Base-by-base conservation (phyloP, 768 basidiomycete species). In the Trametes maxima region DNA sequence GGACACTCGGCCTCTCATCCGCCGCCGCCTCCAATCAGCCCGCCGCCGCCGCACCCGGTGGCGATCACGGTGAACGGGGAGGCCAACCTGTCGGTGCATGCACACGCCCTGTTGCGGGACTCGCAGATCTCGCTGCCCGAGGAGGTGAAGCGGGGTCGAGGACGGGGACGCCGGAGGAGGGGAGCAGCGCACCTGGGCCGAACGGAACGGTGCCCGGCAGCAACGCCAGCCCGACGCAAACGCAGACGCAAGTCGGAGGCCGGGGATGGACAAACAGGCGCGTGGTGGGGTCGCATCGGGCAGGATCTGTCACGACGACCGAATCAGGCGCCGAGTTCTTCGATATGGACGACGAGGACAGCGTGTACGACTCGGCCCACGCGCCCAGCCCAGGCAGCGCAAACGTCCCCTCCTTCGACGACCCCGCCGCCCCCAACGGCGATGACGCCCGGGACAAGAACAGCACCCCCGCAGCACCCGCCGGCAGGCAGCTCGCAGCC, bases 111-210 rank as follows among this genome's bases (percentile, higher is more conserved):
- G 17, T 82, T 83, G n/a, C 82, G 87, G 56, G 87, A 87, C 52
- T 91, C 89, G 10, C 81, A 82, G 22, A 82, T 88, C 51, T 84
- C 87, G 36, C 78, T 92, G 39, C 88, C 91, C 1, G 89, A 92
- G 56, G 92, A 93, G 71, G 87, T 90, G 16, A 84, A 79, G 64
- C 85, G 82, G 28, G 8, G 28, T 33, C 28, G 28, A 33, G 28
- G 65, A 28, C 51, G 61, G 50, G 68, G 33, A 44, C 62, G 17
- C n/a, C 55, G 44, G 64, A 55, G 17, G 50, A 45, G 11, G 35
- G 40, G 39, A 43, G 57, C 21, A 37, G 28, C 22, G 28, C 47
- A 8, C 28, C 36, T 28, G 57, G 50, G 24, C 19, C 24, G 53
- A 51, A 54, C 25, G 45, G 47, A 3, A 35, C 36, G 36, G 14